Base-by-base conservation (phyloP, 2,329 filamentous ascomycete species). In the Aspergillus piperis region DNA sequence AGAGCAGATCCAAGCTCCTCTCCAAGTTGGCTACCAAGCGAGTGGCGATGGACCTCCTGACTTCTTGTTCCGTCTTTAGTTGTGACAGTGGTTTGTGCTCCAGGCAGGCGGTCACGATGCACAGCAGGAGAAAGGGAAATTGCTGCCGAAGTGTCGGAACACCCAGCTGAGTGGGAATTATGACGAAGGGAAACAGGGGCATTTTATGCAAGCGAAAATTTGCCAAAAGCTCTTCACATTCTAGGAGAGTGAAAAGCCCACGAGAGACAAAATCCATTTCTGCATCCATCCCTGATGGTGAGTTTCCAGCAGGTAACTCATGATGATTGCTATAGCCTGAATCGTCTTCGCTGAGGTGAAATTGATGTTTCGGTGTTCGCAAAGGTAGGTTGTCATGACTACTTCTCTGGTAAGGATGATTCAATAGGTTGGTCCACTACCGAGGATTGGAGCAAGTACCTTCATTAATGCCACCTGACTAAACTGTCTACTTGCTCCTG, bases 121-220 rank as follows among this genome's bases (percentile, higher is more conserved):
- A 52, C n/a, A 56, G 15, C 10, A 62, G 32, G 17, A 62, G 57
- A 27, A 62, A 61, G 4, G 57, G 57, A 2, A 8, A 50, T 19
- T 62, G 25, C 8, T 32, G 19, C 3, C 47, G 48, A 17, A 62
- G 30, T 5, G 19, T 52, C 5, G 38, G 19, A 7, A 48, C 27
- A 11, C 42, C 25, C 13, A 52, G n/a, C 6, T 44, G 25, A 30
- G 44, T n/a, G 15, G 38, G 47, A 13, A 61, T 32, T 4, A 61
- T 32, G 3, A 58, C 55, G 27, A 62, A 62, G 11, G 57, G 57
- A 21, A 60, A 62, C 19, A 60, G 42, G n/a, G 53, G 57, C 57
- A 57, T 52, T 23, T 60, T 62, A 11, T 41, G 44, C 7, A 13
- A 21, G 11, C 57, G 57, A 19, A 57, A 62, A n/a, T 57, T 60